Conservation (phyloP, 2,329 filamentous ascomycete genomes). For the Colletotrichum trifolii region DNA sequence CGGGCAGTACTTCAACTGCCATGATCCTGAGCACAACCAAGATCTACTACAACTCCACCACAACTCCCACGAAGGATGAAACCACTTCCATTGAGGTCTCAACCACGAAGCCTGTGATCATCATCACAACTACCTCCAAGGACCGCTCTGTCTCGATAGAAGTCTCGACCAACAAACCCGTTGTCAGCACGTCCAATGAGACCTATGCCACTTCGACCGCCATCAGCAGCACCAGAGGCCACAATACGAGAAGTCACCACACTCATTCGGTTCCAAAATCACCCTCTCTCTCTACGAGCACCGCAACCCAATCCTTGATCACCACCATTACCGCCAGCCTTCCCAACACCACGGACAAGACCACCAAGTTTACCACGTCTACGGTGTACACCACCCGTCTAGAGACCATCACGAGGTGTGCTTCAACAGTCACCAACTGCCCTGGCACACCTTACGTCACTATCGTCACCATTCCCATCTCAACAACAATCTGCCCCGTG, state of each 20-base stretch:
- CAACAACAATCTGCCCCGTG: conserved; percentile 58
- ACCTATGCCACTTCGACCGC: conserved; percentile 1
- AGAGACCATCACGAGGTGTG: conserved; percentile 67
- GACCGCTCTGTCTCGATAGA: too few relatives aligned
- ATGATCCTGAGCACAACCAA: background rate
- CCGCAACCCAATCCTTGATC: background rate
- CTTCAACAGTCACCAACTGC: conserved; percentile 52
- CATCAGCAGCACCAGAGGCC: conserved; percentile 11
- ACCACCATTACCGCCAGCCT: conserved; percentile 12
- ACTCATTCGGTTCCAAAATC: conserved; percentile 1
- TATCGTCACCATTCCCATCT: conserved; percentile 47
- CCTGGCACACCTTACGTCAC: conserved; percentile 47
- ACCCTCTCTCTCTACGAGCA: conserved; percentile 27
- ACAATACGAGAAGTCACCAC: conserved; percentile 5
- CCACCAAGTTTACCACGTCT: conserved; percentile 40
- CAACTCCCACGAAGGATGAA: conserved; percentile 1
- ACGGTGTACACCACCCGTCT: conserved; percentile 54
- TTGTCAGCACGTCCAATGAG: background rate
- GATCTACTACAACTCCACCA: conserved; percentile 3
- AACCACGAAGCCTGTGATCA: conserved; percentile 1
- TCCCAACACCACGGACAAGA: conserved; percentile 14
- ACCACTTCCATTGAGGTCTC: conserved; percentile 6
- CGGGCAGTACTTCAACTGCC: background rate
- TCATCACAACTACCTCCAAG: background rate
- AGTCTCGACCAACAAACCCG: too few relatives aligned